A percentile compares a stretch with the other conserved stretches of the same genome.
Conservation (phyloP, 73 alveolate species). For the Paramecium tetraurelia region DNA sequence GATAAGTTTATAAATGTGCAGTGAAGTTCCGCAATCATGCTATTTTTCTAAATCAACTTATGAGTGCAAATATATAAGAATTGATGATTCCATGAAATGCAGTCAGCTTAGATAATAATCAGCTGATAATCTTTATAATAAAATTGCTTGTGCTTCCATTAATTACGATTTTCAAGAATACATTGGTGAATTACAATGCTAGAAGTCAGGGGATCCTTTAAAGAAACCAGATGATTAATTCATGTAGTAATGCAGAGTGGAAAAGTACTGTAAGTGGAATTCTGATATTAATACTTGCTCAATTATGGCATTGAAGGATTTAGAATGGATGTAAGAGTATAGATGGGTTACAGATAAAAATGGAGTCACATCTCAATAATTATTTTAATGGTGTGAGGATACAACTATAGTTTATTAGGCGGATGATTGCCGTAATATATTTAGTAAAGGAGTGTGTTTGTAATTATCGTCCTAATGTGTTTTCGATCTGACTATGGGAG, state of each 20-base stretch:
- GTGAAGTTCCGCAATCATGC: background rate
- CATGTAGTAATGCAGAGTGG: background rate
- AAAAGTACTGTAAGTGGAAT: background rate
- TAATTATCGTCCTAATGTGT: background rate
- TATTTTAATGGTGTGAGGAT: background rate
- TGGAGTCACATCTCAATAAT: background rate
- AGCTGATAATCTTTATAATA: background rate
- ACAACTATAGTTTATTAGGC: background rate
- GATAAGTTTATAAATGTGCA: background rate
- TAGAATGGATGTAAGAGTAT: background rate
- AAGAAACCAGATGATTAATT: background rate
- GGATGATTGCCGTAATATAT: background rate
- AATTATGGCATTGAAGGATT: background rate
- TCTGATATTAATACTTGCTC: background rate
- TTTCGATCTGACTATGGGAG: constrained; percentile 34
- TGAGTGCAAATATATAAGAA: background rate
- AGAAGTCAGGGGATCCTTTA: background rate
- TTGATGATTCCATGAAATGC: background rate
- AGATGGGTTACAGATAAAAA: background rate
- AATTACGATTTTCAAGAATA: background rate
- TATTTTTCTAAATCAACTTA: background rate
- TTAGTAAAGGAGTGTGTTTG: background rate
- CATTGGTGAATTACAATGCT: background rate
- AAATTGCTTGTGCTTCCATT: background rate
- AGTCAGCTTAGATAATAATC: background rate